phyloP scores from a whole-genome alignment of 2,329 filamentous ascomycete genomes.

The Monosporascus sp. region DNA sequence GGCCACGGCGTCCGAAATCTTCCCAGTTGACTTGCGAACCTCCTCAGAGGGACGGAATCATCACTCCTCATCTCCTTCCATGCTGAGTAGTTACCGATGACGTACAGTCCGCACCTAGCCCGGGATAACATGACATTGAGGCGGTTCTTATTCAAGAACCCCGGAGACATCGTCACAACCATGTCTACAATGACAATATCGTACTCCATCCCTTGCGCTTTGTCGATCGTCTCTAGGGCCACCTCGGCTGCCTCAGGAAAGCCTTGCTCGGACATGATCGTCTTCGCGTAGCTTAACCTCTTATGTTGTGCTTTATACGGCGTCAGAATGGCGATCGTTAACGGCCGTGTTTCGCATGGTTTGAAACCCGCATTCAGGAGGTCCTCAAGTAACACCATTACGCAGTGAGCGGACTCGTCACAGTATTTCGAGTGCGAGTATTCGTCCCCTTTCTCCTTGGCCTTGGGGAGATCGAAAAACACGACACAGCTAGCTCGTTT shows the following conservation, averaged over 20 bases:
- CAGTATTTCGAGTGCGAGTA: neutral
- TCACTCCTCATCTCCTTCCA: neutral
- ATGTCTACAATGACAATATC: neutral
- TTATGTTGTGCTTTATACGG: neutral
- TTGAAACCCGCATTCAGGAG: neutral
- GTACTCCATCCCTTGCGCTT: neutral
- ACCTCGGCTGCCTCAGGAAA: neutral
- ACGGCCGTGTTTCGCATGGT: neutral
- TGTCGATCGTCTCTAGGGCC: neutral
- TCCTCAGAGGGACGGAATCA: neutral
- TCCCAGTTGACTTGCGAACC: neutral
- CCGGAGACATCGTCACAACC: neutral
- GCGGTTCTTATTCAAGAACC: neutral
- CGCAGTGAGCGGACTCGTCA: neutral
- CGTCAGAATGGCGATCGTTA: neutral
- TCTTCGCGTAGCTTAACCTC: neutral
- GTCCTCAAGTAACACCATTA: neutral
- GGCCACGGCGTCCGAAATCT: neutral
- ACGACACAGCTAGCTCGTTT: neutral
- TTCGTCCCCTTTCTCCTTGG: neutral
- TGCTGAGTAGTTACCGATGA: neutral
- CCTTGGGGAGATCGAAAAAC: neutral
- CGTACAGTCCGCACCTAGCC: neutral
- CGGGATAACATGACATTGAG: slow-evolving; percentile 1
- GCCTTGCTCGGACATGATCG: neutral